These are phyloP conservation scores for Fusarium keratoplasticum DNA, from an alignment of 2,329 filamentous ascomycete genomes.

Conservation along the genomic window DNA sequence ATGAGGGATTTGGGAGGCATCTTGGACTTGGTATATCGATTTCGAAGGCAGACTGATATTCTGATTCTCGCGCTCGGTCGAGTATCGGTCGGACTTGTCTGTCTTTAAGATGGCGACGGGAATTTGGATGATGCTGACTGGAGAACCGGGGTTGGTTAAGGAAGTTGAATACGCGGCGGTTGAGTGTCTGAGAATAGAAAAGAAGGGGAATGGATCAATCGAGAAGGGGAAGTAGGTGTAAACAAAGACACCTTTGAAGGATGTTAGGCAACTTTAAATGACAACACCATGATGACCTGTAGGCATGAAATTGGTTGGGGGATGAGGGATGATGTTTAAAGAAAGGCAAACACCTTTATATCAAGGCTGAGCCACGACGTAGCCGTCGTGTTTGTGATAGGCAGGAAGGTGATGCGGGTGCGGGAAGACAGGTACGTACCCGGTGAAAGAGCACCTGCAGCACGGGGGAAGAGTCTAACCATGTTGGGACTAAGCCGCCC, in stretches of 20 bases:
- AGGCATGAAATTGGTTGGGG: background rate
- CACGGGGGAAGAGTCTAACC: conserved; percentile 9
- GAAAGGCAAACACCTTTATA: conserved; percentile 13
- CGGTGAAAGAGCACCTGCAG: conserved; percentile 3
- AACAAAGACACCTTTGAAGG: background rate
- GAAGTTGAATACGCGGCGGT: background rate
- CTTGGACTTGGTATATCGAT: background rate
- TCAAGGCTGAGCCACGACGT: conserved; percentile 25
- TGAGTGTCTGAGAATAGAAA: background rate
- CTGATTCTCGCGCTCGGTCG: background rate
- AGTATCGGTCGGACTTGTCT: background rate
- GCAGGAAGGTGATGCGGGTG: background rate
- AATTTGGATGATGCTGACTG: background rate
- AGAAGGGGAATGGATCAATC: background rate
- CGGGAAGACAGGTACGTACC: background rate
- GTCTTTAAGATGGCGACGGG: background rate
- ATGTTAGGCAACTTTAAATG: background rate
- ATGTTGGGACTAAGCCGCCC: conserved; percentile 4
- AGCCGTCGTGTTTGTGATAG: conserved; percentile 25
- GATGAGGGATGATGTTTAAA: conserved; percentile 4
- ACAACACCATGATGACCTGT: background rate
- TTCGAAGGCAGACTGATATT: background rate
- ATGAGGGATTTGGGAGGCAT: conserved; percentile 63
- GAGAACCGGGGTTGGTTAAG: background rate
- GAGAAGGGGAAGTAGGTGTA: background rate